Base-by-base conservation (phyloP, 352 stramenopile genomes). In the Globisporangium parvum region DNA sequence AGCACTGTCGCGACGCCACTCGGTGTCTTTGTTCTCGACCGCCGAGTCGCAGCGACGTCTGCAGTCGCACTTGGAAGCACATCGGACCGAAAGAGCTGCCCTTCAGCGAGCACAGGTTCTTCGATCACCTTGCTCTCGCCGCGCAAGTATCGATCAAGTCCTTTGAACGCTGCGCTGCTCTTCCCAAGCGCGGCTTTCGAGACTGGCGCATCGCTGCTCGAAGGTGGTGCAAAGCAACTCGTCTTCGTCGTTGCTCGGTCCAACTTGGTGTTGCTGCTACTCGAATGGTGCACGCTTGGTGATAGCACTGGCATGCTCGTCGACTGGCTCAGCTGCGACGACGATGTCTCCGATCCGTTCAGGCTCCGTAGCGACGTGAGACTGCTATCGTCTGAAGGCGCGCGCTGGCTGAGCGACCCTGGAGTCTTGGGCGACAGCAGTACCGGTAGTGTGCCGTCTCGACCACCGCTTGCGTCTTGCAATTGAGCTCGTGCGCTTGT, bases 71-170 rank as follows among this genome's bases (percentile, higher is more conserved):
- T 44, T 6, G 21, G 1, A 18, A 12, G 10, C 23, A 20, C 10
- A 33, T 9, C 23, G 35, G 35, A 46, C 17, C 44, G 33, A 47
- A 87, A 89, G 47, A 87, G 69, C 44, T 73, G 58, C 6, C 62
- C 73, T 59, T 74, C 65, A 20, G 65, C 47, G 6, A 86, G 57
- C 28, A 44, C 40, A 1, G 55, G 35, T 18, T 72, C 57, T 37
- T 77, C 48, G 17, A 87, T 80, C 47, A 69, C 69, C 58, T 73
- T 83, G 57, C 63, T 79, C 53, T 81, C 58, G 11, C 79, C 79
- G 5, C 79, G 74, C 46, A 87, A 65, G 57, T 87, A 89, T 40
- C 74, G 80, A 39, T 89, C 76, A 55, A 89, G 71, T 1, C 69
- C 67, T 12, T 77, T 61, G 51, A 69, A 63, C 0, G 46, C 69